Percentiles rank a stretch among this genome's conserved stretches.
Conservation (phyloP, 2,329 filamentous ascomycete species). For the Aspergillus pseudoterreus region DNA sequence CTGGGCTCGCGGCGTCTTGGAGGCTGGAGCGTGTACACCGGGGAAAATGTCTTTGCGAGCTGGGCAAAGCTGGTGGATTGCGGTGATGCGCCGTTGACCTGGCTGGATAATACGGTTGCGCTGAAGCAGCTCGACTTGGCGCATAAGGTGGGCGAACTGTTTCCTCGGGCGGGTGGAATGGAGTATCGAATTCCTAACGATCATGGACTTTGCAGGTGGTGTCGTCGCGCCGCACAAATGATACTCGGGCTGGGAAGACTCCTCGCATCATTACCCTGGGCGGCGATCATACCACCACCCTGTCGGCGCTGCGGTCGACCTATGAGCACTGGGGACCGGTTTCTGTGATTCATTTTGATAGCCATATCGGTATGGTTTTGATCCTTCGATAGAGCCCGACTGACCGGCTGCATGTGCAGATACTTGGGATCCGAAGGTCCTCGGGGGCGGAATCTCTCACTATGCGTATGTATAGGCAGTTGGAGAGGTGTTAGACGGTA, state of each 20-base stretch:
- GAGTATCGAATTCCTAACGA: not conserved
- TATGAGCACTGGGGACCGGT: constrained; percentile 49
- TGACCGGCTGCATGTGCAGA: constrained; percentile 24
- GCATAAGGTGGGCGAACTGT: constrained; percentile 38
- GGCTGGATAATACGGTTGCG: constrained; percentile 53
- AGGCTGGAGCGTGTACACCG: constrained; percentile 49
- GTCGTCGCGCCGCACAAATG: constrained; percentile 44
- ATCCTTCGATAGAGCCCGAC: too few relatives aligned
- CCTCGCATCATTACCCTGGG: constrained; percentile 53
- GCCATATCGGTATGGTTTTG: constrained; percentile 36
- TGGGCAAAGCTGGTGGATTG: constrained; percentile 55
- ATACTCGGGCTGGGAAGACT: constrained; percentile 24
- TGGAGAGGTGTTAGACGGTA: not conserved
- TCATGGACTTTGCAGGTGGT: constrained; percentile 30
- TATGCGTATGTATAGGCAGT: constrained; percentile 28
- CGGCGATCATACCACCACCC: constrained; percentile 55
- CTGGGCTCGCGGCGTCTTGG: constrained; percentile 48
- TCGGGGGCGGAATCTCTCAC: constrained; percentile 26
- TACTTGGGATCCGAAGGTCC: constrained; percentile 53
- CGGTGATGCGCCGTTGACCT: constrained; percentile 51
- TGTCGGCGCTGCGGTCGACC: constrained; percentile 50
- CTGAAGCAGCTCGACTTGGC: constrained; percentile 51
- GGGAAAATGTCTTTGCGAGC: constrained; percentile 42
- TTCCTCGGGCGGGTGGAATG: not conserved
- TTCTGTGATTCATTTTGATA: constrained; percentile 58